Percentiles rank a stretch among this genome's conserved stretches.
Conservation (phyloP, 148 eudicot genomes). For the Amaranthus cruentus region DNA sequence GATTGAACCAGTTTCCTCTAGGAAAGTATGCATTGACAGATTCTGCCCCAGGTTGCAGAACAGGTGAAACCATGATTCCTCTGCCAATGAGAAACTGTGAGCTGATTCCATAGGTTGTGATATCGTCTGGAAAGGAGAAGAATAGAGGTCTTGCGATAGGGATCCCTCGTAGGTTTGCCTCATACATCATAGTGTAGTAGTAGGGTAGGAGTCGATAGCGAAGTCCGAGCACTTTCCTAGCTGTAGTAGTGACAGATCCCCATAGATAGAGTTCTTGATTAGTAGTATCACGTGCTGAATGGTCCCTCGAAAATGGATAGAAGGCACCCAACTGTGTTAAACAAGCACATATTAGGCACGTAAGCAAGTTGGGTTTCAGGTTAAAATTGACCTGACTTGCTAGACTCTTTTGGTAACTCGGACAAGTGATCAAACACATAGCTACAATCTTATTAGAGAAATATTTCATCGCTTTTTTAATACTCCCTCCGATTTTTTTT, state of each 20-base stretch:
- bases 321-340: constrained; percentile 46
- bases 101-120: constrained; percentile 33
- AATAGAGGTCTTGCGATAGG: constrained; percentile 57
- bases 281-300: constrained; percentile 24
- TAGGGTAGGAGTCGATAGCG: constrained; percentile 51
- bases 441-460: too few relatives aligned
- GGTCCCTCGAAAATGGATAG: constrained; percentile 57
- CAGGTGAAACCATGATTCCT: constrained; percentile 57
- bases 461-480: too few relatives aligned
- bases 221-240: constrained; percentile 45
- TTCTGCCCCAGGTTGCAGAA: constrained; percentile 25
- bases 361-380: too few relatives aligned
- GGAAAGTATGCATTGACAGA: constrained; percentile 44
- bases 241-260: constrained; percentile 45
- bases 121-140: constrained; percentile 44
- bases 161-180: constrained; percentile 40
- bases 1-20: constrained; percentile 45
- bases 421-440: too few relatives aligned
- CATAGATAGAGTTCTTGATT: constrained; percentile 53
- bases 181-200: constrained; percentile 48
- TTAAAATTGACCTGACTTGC: too few relatives aligned
- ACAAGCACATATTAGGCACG: not conserved
- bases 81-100: constrained; percentile 49
- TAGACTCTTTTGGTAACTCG: too few relatives aligned
- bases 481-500: too few relatives aligned